Base-by-base conservation (phyloP, 2,329 filamentous ascomycete species). In the Metarhizium anisopliae region DNA sequence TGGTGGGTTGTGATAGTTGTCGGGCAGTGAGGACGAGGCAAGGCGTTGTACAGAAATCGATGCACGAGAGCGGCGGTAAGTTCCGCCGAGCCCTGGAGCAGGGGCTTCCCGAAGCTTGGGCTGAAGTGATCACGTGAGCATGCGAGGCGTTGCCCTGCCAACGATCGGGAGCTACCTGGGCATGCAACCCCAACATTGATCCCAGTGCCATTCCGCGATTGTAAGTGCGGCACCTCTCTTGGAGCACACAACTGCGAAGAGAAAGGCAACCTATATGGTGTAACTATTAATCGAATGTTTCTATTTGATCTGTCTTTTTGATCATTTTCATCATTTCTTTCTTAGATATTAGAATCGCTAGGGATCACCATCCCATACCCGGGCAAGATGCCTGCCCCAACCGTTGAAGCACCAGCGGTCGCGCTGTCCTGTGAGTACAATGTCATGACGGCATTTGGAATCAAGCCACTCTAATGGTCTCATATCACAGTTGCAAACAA, bases 401-500 rank as follows among this genome's bases (percentile, higher is more conserved):
- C 79, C 63, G 74, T 79, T 64, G 85, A 87, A 62, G 74, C 75
- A 63, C 85, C 85, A 63, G 79, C 81, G 53, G 84, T 88, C 64
- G 76, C 83, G 63, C 75, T 88, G 67, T 89, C 85, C 50, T 89
- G 84, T 87, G 75, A 66, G 77, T 42, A 14, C 4, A 40, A 43
- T 32, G 3, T 11, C 7, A 30, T 35, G 38, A 11, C 11, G 38
- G 11, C 13, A 13, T 40, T 40, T 40, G 5, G 5, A 5, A 40
- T 16, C 7, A 5, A 40, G 10, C 13, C 5, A 14, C 38, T 40
- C 38, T 40, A 40, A 40, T 40, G 8, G 2, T 40, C 5, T 40
- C 11, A 14, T 11, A 40, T 40, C 38, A 40, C 38, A 92, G 92
- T 99, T 76, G 93, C 94, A 66, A 99, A 99, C 77, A 99, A 99